Base-by-base conservation (phyloP, 768 basidiomycete species). In the Daedaleopsis nitida region DNA sequence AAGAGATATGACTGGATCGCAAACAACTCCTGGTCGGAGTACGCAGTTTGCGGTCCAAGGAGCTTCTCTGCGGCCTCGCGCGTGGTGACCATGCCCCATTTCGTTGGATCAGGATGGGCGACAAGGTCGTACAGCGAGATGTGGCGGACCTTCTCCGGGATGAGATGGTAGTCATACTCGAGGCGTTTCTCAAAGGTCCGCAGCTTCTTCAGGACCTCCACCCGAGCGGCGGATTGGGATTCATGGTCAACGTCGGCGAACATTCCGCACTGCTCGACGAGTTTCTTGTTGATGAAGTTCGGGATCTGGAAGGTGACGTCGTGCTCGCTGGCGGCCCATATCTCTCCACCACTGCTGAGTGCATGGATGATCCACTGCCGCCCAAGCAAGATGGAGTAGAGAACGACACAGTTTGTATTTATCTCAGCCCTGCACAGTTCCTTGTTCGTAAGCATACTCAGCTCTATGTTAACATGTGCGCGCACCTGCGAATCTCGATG, bases 1-100 rank as follows among this genome's bases (percentile, higher is more conserved):
- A 92, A 85, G 64, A 95, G 75, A 64, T 82, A 81, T 60, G 83
- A 84, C 73, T 95, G 91, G 0, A 85, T 68, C 14, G 80, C 81
- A 35, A 83, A 65, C 45, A 74, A 71, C n/a, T 79, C 80, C 55
- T 84, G 77, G 24, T 42, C 42, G 13, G 62, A 52, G 27, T 56
- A 77, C 72, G 39, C 72, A 65, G 57, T 32, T 23, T 38, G 48
- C 35, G 35, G 58, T 10, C 42, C 52, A 37, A 37, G 63, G 4
- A 38, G 83, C 69, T 27, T 75, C 60, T 7, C 84, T 1, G 67
- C 82, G 13, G 84, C 86, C 55, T 88, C 77, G 3, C 74, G 59
- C 23, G 88, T 73, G 0, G 87, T 86, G 35, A 88, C 76, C 8
- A 74, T 73, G 0, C 75, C 70, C 87, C 90, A 92, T 47, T 78